These are phyloP conservation scores for Ustilago bromivora DNA, from an alignment of 1,284 basidiomycete species.

Conservation along the genomic window DNA sequence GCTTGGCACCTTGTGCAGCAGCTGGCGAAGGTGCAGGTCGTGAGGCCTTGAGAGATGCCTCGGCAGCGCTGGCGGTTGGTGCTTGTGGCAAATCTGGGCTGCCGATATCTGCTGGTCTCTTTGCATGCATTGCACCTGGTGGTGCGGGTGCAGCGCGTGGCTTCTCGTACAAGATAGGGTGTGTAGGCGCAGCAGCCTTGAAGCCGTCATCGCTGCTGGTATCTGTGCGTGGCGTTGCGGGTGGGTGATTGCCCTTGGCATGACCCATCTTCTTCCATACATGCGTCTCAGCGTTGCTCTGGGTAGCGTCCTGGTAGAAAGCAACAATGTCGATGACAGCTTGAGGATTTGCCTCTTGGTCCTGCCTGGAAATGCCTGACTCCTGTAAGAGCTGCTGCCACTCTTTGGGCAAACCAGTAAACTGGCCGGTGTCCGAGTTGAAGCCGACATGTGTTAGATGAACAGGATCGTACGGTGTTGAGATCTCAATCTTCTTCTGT, in stretches of 20 bases:
- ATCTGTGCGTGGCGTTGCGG: slow-evolving; percentile 42
- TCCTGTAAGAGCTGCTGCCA: slow-evolving; percentile 98
- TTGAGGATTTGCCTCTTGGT: slow-evolving; percentile 98
- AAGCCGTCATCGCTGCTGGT: slow-evolving; percentile 42
- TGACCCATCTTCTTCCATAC: slow-evolving; percentile 70
- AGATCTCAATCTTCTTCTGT: slow-evolving; percentile 90
- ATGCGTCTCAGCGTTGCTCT: slow-evolving; percentile 65
- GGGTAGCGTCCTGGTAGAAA: slow-evolving; percentile 85
- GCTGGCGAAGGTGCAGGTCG: slow-evolving; percentile 53
- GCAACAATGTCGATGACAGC: slow-evolving; percentile 99
- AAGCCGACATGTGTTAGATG: slow-evolving; percentile 99
- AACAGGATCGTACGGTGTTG: slow-evolving; percentile 97
- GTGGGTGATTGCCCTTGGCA: slow-evolving; percentile 47
- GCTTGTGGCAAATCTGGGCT: slow-evolving; percentile 35
- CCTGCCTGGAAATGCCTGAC: slow-evolving; percentile 90
- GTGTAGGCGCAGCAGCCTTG: slow-evolving; percentile 7
- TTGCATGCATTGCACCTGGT: slow-evolving; percentile 33
- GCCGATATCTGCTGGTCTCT: slow-evolving; percentile 16
- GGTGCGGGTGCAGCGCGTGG: slow-evolving; percentile 54
- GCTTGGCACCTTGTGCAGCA: slow-evolving; percentile 7
- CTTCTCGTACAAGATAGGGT: slow-evolving; percentile 51
- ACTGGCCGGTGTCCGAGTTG: slow-evolving; percentile 98
- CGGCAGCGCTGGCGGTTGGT: slow-evolving; percentile 23
- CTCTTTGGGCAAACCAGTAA: slow-evolving; percentile 89
- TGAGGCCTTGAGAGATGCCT: slow-evolving; percentile 45